A percentile compares a stretch with the other conserved stretches of the same genome.
Conservation (phyloP, 148 eudicot genomes). For the Rhododendron vialii region DNA sequence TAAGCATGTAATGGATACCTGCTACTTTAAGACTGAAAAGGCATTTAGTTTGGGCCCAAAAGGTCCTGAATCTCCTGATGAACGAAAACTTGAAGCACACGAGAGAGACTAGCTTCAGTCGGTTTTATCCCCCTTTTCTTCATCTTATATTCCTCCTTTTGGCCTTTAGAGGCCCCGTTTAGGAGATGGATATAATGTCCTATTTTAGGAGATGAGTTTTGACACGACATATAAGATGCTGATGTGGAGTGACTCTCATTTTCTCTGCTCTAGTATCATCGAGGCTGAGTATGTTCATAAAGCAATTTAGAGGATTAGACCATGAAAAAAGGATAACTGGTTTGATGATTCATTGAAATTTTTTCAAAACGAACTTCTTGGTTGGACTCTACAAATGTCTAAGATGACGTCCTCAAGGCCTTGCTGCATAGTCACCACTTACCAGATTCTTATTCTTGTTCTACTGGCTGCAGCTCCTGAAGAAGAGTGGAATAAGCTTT, state of each 20-base stretch:
- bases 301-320: neutral
- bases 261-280: neutral
- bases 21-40: neutral
- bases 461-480: conserved; percentile 62
- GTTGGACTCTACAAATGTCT: neutral
- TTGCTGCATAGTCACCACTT: neutral
- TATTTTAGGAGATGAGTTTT: neutral
- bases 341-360: neutral
- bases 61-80: conserved; percentile 7
- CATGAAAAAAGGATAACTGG: neutral
- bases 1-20: neutral
- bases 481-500: conserved; percentile 69
- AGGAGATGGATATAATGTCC: neutral
- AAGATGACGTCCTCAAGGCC: neutral
- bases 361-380: neutral
- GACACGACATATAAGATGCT: neutral
- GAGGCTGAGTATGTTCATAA: neutral
- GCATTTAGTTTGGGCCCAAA: neutral
- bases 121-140: neutral
- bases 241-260: neutral
- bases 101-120: neutral
- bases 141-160: neutral
- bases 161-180: neutral
- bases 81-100: neutral
- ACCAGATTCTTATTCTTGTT: neutral